Percentiles rank a stretch among this genome's conserved stretches.
Conservation (phyloP, 768 basidiomycete genomes). For the Collybia nuda region DNA sequence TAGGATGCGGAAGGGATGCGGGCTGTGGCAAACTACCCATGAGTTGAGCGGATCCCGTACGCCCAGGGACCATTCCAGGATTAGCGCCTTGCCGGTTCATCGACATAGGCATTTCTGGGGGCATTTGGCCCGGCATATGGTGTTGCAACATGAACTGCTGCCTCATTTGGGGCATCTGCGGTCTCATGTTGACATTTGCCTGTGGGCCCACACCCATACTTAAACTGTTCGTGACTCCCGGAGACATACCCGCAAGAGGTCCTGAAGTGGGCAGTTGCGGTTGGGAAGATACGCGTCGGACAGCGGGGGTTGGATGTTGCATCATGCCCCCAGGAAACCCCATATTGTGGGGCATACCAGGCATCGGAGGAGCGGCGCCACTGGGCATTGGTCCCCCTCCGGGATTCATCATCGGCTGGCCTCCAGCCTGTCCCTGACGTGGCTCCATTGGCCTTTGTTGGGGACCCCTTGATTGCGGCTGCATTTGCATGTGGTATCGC, state of each 20-base stretch:
- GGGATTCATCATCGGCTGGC: constrained; percentile 14
- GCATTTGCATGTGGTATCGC: constrained; percentile 26
- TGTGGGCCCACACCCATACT: constrained; percentile 47
- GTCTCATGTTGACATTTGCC: constrained; percentile 30
- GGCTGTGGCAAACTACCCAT: constrained; percentile 47
- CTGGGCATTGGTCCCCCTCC: constrained; percentile 7
- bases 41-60: constrained; percentile 45
- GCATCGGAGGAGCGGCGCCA: constrained; percentile 28
- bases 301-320: constrained; percentile 33
- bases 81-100: constrained; percentile 39
- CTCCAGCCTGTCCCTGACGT: constrained; percentile 30
- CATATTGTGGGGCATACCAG: constrained; percentile 33
- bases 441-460: constrained; percentile 33
- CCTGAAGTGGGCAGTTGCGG: constrained; percentile 39
- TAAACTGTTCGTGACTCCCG: constrained; percentile 27
- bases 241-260: constrained; percentile 32
- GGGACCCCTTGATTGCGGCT: constrained; percentile 30
- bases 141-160: constrained; percentile 32
- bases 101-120: constrained; percentile 37
- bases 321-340: constrained; percentile 41
- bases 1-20: constrained; percentile 27
- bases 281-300: constrained; percentile 60
- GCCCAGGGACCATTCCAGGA: constrained; percentile 40
- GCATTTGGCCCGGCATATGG: constrained; percentile 23
- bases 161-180: constrained; percentile 33